Base-by-base conservation (phyloP, 2,329 filamentous ascomycete species). In the Venturia oleaginea region DNA sequence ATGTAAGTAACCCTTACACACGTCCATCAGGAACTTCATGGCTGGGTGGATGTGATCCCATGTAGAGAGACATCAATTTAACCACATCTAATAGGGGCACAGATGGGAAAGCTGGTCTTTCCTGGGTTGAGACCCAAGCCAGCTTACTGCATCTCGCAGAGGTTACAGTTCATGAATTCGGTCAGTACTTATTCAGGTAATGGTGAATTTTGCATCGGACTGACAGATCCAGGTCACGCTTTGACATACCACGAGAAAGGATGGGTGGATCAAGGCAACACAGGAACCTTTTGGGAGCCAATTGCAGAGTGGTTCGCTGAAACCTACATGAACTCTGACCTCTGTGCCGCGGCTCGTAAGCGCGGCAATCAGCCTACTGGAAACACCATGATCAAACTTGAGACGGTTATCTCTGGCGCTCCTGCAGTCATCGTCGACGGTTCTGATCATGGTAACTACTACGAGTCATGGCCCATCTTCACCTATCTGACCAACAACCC, bases 221-320 rank as follows among this genome's bases (percentile, higher is more conserved):
- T 42, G 40, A 42, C 17, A 15, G 15, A 5, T 68, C 82, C 75
- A 61, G 80, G 80, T 0, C 80, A 82, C 66, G 79, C 73, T 0
- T 70, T 83, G 66, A 78, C 79, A 22, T 82, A 81, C 64, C 73
- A 76, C n/a, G 69, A 71, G 66, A 66, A 68, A 55, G 69, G 67
- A 19, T 71, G 69, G 69, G 67, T 81, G 3, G 70, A 79, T 63
- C 79, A 82, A 65, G 70, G 67, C 1, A 72, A 74, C 2, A 81
- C 79, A 0, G 79, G 79, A 0, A 78, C 79, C 2, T 82, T 80
- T 79, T 81, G 79, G 79, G 80, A 82, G 71, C 77, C 79, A 1
- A 71, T 82, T 0, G 80, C 80, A 43, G 80, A 83, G 66, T 82
- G 76, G 71, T 73, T 82, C 5, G 78, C 79, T 3, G 80, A 82